These are phyloP conservation scores for Aschersonia sp. DNA, from an alignment of 2,329 filamentous ascomycete species.

Conservation along the genomic window DNA sequence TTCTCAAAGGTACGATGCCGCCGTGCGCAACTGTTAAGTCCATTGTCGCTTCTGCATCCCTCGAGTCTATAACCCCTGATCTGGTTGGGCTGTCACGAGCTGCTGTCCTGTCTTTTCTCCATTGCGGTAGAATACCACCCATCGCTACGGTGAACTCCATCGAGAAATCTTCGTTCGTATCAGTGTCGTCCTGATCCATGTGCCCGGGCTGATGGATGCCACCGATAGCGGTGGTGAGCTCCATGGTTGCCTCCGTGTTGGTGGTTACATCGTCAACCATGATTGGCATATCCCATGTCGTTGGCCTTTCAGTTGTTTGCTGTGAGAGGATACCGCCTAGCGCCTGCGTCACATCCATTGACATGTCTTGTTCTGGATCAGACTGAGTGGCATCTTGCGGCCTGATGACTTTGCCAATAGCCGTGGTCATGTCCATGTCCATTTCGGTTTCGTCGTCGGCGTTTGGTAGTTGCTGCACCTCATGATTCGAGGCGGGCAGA, in stretches of 20 bases:
- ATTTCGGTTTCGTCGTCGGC: conserved; percentile 20
- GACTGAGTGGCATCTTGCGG: conserved; percentile 27
- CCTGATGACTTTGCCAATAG: conserved; percentile 38
- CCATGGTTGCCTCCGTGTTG: conserved; percentile 44
- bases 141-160: conserved; percentile 64
- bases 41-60: conserved; percentile 18
- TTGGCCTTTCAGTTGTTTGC: conserved; percentile 3
- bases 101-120: conserved; percentile 11
- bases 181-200: conserved; percentile 19
- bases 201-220: conserved; percentile 36
- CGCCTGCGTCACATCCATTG: conserved; percentile 84
- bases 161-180: conserved; percentile 54
- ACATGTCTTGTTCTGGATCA: conserved; percentile 52
- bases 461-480: conserved; percentile 14
- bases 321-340: conserved; percentile 62
- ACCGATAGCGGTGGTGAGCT: conserved; percentile 67
- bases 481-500: not conserved
- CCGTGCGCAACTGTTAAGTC: conserved; percentile 46
- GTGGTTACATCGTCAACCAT: conserved; percentile 13
- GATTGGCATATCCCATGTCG: not conserved
- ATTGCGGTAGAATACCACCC: conserved; percentile 33
- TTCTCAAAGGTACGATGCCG: conserved; percentile 27
- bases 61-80: conserved; percentile 14
- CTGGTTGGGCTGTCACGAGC: conserved; percentile 10
- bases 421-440: conserved; percentile 38